These are phyloP conservation scores for Isabelozyma pseudorhagii DNA, from an alignment of 805 yeast genomes.

Conservation along the genomic window DNA sequence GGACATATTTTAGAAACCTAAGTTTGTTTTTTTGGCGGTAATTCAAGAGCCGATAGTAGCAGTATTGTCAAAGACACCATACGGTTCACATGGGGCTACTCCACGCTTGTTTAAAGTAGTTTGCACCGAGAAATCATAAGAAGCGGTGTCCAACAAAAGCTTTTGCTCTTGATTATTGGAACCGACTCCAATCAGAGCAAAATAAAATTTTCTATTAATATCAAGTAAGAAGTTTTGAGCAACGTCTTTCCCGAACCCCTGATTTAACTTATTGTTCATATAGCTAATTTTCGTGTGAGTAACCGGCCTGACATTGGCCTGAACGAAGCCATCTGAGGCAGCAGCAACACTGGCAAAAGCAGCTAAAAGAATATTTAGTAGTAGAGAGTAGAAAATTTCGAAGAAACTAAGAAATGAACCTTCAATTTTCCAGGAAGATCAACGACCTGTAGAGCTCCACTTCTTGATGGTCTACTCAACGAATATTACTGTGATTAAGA, in stretches of 20 bases:
- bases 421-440: too few species aligned
- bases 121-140: constrained; percentile 29
- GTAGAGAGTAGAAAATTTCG: too few species aligned
- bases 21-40: constrained; percentile 3
- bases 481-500: too few species aligned
- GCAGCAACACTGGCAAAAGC: not conserved
- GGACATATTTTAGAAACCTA: constrained; percentile 11
- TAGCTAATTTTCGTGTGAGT: not conserved
- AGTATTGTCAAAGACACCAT: constrained; percentile 34
- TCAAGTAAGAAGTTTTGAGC: not conserved
- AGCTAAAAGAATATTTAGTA: too few species aligned
- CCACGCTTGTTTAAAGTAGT: constrained; percentile 13
- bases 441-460: too few species aligned
- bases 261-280: not conserved
- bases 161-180: constrained; percentile 15
- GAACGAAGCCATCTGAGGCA: constrained; percentile 15
- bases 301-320: constrained; percentile 8
- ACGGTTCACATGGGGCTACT: constrained; percentile 22
- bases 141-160: constrained; percentile 32
- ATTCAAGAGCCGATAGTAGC: constrained; percentile 3
- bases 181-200: constrained; percentile 14
- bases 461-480: too few species aligned
- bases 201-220: constrained; percentile 10
- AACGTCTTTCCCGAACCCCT: not conserved
- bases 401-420: too few species aligned